Conservation (phyloP, 257 asterid species). For the Anisodus acutangulus region DNA sequence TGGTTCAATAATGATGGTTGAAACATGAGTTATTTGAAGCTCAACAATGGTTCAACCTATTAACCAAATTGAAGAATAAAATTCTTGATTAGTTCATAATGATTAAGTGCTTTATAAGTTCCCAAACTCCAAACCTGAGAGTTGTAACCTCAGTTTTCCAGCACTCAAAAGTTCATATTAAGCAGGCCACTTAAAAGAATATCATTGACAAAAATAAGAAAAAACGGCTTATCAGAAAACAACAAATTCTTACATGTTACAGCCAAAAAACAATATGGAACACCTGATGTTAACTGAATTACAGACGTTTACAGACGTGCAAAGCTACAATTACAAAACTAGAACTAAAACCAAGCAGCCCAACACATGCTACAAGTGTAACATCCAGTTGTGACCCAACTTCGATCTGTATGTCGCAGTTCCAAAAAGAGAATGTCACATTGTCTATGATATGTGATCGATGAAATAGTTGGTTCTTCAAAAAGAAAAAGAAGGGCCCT, state of each 20-base stretch:
- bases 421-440: neutral
- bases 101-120: neutral
- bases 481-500: neutral
- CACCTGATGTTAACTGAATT: constrained; percentile 8
- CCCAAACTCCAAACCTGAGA: neutral
- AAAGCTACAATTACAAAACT: neutral
- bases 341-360: neutral
- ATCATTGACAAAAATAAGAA: neutral
- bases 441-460: neutral
- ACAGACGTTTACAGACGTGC: neutral
- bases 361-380: neutral
- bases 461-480: neutral
- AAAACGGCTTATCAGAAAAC: neutral
- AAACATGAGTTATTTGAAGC: neutral
- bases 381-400: constrained; percentile 22
- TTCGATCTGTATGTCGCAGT: neutral
- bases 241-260: neutral
- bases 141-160: neutral
- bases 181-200: neutral
- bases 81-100: neutral
- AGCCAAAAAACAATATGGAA: neutral
- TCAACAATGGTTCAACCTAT: neutral
- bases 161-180: neutral
- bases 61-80: neutral
- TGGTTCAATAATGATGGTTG: neutral